These are phyloP conservation scores for Hortiboletus rubellus DNA, from an alignment of 1,284 basidiomycete species.

Conservation along the genomic window DNA sequence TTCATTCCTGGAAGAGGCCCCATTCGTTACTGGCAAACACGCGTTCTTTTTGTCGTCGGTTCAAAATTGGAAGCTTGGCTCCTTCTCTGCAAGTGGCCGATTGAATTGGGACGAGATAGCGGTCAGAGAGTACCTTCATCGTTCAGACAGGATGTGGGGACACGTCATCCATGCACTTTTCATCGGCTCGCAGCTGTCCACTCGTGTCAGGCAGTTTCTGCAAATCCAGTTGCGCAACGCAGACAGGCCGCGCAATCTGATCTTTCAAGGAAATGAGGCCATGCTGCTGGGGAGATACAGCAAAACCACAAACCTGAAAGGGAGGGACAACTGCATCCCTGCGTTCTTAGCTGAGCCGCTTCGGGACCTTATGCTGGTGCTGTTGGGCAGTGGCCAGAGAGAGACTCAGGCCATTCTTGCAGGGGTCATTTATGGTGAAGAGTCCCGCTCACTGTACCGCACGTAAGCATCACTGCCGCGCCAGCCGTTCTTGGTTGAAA, in stretches of 20 bases:
- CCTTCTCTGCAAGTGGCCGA: neutral
- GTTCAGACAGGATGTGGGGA: neutral
- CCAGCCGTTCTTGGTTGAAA: neutral
- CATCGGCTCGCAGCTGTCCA: neutral
- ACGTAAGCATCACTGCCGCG: neutral
- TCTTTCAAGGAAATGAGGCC: conserved; percentile 3
- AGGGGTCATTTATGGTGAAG: neutral
- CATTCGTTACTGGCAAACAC: neutral
- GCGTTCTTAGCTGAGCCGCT: neutral
- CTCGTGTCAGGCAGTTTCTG: neutral
- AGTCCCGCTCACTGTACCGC: neutral
- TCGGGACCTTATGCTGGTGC: neutral
- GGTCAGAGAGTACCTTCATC: neutral
- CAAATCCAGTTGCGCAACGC: conserved; percentile 1
- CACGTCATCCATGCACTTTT: neutral
- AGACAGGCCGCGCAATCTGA: neutral
- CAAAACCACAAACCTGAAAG: conserved; percentile 2
- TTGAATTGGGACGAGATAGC: neutral
- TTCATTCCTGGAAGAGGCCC: conserved; percentile 6
- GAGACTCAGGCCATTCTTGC: conserved; percentile 10
- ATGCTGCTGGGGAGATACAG: conserved; percentile 3
- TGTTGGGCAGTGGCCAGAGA: conserved; percentile 3
- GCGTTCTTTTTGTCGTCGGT: neutral
- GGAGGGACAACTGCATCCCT: conserved; percentile 7
- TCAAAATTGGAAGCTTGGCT: neutral